These are phyloP conservation scores for Kurtzmaniella quercitrusa DNA, from an alignment of 1,139 yeast species.

Conservation along the genomic window DNA sequence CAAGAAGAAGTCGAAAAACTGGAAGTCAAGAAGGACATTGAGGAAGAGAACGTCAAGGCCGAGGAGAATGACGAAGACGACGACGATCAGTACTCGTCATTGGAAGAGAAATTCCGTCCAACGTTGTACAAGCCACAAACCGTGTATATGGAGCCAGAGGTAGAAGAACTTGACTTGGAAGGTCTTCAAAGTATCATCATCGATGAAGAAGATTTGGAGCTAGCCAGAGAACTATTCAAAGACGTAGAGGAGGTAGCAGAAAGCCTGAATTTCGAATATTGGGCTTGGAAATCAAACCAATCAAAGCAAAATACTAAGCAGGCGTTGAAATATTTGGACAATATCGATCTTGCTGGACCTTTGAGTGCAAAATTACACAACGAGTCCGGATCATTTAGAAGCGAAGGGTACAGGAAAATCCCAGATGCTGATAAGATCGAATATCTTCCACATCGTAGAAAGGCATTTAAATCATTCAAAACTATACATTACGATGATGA, in stretches of 20 bases:
- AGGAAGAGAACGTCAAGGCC: constrained; percentile 7
- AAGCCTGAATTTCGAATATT: constrained; percentile 46
- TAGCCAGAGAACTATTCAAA: constrained; percentile 45
- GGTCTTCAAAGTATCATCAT: constrained; percentile 52
- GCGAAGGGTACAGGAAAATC: constrained; percentile 72
- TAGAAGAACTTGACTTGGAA: constrained; percentile 38
- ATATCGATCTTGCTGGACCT: constrained; percentile 24
- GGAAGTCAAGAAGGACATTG: constrained; percentile 5
- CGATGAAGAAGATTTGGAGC: constrained; percentile 69
- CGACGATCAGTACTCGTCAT: constrained; percentile 15
- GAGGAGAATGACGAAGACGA: constrained; percentile 9
- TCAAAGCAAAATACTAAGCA: constrained; percentile 17
- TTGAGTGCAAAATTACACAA: constrained; percentile 40
- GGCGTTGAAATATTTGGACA: constrained; percentile 20
- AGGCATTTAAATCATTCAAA: constrained; percentile 50
- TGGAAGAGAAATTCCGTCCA: constrained; percentile 43
- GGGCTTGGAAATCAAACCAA: constrained; percentile 65
- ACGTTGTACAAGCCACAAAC: constrained; percentile 41
- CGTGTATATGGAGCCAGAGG: constrained; percentile 44
- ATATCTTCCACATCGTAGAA: constrained; percentile 73
- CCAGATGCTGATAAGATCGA: constrained; percentile 69
- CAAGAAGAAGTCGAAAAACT: constrained; percentile 8
- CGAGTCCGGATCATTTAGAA: constrained; percentile 59
- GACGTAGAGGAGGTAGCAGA: constrained; percentile 20
- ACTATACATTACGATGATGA: constrained; percentile 58